Conservation (phyloP, 352 stramenopile genomes). For the Globisporangium canariense region DNA sequence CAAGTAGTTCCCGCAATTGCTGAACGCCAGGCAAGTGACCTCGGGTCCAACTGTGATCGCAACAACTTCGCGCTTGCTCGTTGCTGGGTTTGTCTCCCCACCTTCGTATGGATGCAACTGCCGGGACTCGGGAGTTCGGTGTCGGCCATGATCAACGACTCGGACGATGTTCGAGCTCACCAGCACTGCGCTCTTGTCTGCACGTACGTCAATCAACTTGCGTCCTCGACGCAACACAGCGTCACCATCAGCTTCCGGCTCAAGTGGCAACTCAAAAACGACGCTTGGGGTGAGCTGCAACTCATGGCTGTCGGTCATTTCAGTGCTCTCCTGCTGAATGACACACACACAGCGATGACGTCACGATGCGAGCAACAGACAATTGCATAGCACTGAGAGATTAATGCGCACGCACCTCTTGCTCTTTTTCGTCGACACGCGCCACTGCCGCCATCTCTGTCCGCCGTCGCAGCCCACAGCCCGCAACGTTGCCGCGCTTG, state of each 20-base stretch:
- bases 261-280: conserved; percentile 9
- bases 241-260: background rate
- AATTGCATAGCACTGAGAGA: background rate
- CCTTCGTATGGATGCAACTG: background rate
- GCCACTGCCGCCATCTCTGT: background rate
- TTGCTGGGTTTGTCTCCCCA: background rate
- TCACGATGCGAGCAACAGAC: background rate
- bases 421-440: background rate
- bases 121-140: background rate
- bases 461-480: background rate
- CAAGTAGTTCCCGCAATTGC: conserved; percentile 29
- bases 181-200: conserved; percentile 8
- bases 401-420: background rate
- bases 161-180: background rate
- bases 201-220: background rate
- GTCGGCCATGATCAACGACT: conserved; percentile 5
- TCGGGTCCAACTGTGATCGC: conserved; percentile 14
- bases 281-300: conserved; percentile 13
- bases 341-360: background rate
- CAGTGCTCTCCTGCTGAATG: background rate
- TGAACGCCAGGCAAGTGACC: conserved; percentile 31
- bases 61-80: background rate
- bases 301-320: background rate
- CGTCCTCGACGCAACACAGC: background rate
- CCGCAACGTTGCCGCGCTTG: background rate